These are phyloP conservation scores for Paecilomyces sp. DNA, from an alignment of 2,329 filamentous ascomycete genomes.

Conservation along the genomic window DNA sequence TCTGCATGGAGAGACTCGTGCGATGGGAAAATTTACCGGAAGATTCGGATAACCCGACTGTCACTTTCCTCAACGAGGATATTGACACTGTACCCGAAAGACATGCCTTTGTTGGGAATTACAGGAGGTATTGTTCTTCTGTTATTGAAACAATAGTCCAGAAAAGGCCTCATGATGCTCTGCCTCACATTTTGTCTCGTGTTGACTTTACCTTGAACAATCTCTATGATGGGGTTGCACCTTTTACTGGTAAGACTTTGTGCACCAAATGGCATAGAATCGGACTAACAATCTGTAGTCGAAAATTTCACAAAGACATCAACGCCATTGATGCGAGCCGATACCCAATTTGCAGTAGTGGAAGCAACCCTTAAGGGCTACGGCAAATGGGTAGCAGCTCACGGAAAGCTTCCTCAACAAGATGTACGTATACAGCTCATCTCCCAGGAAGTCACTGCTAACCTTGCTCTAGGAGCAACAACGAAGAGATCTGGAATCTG, in stretches of 20 bases:
- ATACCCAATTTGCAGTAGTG: constrained; percentile 83
- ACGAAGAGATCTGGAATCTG: constrained; percentile 29
- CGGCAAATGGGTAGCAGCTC: constrained; percentile 62
- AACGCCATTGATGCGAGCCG: constrained; percentile 57
- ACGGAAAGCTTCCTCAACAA: constrained; percentile 46
- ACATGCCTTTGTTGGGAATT: constrained; percentile 93
- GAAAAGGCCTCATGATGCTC: constrained; percentile 73
- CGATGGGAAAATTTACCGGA: constrained; percentile 82
- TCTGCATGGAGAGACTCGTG: constrained; percentile 75
- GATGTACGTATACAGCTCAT: constrained; percentile 26
- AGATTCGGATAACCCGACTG: constrained; percentile 70
- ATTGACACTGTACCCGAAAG: constrained; percentile 91
- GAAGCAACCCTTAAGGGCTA: constrained; percentile 86
- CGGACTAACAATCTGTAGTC: constrained; percentile 16
- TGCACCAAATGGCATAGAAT: neutral
- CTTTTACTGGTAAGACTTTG: constrained; percentile 54
- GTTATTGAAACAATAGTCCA: constrained; percentile 83
- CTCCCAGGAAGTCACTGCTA: neutral
- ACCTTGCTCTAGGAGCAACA: constrained; percentile 25
- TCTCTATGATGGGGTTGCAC: constrained; percentile 63
- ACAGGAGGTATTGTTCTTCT: constrained; percentile 79
- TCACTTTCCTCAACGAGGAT: constrained; percentile 81
- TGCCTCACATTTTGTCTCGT: constrained; percentile 76
- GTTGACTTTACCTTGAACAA: constrained; percentile 68
- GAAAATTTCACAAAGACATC: constrained; percentile 33